Percentiles rank a stretch among this genome's conserved stretches.
Evolutionary conservation across 108 stramenopile genomes (phyloP).

Genomic region (Nitzschia inconspicua): DNA sequence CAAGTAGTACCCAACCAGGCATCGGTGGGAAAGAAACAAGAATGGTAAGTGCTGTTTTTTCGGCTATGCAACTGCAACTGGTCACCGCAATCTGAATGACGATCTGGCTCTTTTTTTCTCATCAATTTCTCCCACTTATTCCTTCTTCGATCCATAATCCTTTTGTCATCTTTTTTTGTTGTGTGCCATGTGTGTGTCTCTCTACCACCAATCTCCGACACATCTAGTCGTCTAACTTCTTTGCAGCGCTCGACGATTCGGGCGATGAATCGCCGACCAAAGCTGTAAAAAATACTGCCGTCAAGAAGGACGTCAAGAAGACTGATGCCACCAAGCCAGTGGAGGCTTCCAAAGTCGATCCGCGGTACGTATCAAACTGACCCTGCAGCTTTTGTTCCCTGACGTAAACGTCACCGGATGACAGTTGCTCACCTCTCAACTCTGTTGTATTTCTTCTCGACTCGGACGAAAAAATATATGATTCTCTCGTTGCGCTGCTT

Average conservation of each 20-base stretch:
- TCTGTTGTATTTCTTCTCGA: neutral
- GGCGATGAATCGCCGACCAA: slow-evolving; percentile 68
- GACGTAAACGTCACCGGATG: neutral
- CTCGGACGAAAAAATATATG: neutral
- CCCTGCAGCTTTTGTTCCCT: neutral
- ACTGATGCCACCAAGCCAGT: slow-evolving; percentile 23
- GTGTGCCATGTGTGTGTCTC: neutral
- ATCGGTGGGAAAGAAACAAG: slow-evolving; percentile 4
- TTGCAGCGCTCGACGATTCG: slow-evolving; percentile 86
- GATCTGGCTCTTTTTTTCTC: neutral
- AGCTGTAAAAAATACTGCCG: slow-evolving; percentile 23
- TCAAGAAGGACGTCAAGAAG: slow-evolving; percentile 56
- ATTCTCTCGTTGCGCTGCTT: neutral
- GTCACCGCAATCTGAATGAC: neutral
- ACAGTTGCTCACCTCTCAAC: neutral
- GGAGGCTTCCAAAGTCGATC: slow-evolving; percentile 56
- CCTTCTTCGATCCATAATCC: neutral
- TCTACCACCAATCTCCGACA: neutral
- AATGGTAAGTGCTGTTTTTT: neutral
- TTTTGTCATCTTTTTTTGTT: neutral
- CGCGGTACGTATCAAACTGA: neutral
- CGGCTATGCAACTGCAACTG: neutral
- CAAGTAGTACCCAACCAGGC: slow-evolving; percentile 5
- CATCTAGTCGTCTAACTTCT: slow-evolving; percentile 63
- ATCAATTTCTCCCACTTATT: neutral